Conservation (phyloP, 2,329 filamentous ascomycete genomes). For the Cladophialophora psammophila region DNA sequence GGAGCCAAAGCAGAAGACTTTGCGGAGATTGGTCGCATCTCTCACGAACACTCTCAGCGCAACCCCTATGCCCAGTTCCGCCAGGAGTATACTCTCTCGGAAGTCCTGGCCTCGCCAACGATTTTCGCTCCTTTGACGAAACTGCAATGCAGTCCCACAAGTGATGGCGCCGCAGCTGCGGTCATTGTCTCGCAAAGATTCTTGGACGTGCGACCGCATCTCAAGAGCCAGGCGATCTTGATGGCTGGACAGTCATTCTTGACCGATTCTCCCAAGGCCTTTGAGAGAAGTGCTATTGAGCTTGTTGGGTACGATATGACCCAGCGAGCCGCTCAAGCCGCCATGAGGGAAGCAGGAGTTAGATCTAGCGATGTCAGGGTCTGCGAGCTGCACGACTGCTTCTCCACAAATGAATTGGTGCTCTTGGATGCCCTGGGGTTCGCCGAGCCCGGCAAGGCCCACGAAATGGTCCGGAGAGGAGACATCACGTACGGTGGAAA, state of each 20-base stretch:
- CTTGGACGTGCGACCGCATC: conserved; percentile 81
- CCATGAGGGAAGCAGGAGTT: conserved; percentile 75
- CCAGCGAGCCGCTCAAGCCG: conserved; percentile 70
- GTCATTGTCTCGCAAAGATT: conserved; percentile 89
- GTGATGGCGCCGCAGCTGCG: conserved; percentile 85
- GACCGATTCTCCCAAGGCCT: conserved; percentile 83
- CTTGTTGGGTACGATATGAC: conserved; percentile 90
- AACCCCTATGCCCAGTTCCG: too few relatives aligned
- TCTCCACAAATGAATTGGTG: conserved; percentile 93
- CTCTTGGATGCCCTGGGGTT: conserved; percentile 86
- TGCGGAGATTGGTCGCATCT: too few relatives aligned
- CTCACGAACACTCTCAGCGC: too few relatives aligned
- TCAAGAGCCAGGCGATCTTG: conserved; percentile 79
- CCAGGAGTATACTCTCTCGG: too few relatives aligned
- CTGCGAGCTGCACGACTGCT: conserved; percentile 95
- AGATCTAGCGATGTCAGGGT: conserved; percentile 75
- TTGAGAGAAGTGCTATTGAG: conserved; percentile 79
- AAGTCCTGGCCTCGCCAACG: too few relatives aligned
- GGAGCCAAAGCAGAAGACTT: too few relatives aligned
- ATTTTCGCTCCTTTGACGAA: too few relatives aligned
- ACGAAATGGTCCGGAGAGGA: conserved; percentile 84
- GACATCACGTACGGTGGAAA: conserved; percentile 90
- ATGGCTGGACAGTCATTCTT: conserved; percentile 87
- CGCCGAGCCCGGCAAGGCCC: conserved; percentile 78
- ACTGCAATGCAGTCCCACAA: too few relatives aligned